A percentile compares a stretch with the other conserved stretches of the same genome.
These are phyloP conservation scores for Populus hybrid DNA, from an alignment of 441 rosid species.

Conservation along the genomic window DNA sequence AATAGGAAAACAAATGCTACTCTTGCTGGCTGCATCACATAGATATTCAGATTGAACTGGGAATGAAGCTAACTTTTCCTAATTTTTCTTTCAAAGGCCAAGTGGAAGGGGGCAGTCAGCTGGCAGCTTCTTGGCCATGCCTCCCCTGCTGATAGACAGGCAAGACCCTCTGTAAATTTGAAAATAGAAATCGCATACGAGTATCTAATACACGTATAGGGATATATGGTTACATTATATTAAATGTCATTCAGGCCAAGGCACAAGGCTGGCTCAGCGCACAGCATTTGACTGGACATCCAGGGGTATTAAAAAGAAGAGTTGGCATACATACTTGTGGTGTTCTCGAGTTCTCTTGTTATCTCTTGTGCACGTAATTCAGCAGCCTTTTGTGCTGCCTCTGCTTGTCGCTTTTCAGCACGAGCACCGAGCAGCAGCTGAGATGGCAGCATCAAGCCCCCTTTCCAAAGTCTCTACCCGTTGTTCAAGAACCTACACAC, in stretches of 20 bases:
- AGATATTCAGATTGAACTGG: no score
- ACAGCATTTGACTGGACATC: background rate
- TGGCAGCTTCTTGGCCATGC: background rate
- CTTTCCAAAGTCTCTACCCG: constrained; percentile 90
- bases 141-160: background rate
- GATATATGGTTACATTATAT: background rate
- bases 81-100: background rate
- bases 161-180: background rate
- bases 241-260: background rate
- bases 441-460: constrained; percentile 89
- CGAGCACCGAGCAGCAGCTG: constrained; percentile 93
- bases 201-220: background rate
- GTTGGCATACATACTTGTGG: constrained; percentile 54
- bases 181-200: background rate
- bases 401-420: constrained; percentile 85
- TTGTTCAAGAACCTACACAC: constrained; percentile 81
- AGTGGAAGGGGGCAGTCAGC: background rate
- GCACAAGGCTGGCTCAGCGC: background rate
- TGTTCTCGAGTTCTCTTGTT: constrained; percentile 86
- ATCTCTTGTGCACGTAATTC: constrained; percentile 73
- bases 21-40: background rate
- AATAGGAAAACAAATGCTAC: background rate
- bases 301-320: background rate
- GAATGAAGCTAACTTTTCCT: no score
- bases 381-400: constrained; percentile 83